Evolutionary conservation across 176 grass and related monocot species (phyloP), one percentile per base, ranked within the genome.

Genomic region (Oryza punctata): DNA sequence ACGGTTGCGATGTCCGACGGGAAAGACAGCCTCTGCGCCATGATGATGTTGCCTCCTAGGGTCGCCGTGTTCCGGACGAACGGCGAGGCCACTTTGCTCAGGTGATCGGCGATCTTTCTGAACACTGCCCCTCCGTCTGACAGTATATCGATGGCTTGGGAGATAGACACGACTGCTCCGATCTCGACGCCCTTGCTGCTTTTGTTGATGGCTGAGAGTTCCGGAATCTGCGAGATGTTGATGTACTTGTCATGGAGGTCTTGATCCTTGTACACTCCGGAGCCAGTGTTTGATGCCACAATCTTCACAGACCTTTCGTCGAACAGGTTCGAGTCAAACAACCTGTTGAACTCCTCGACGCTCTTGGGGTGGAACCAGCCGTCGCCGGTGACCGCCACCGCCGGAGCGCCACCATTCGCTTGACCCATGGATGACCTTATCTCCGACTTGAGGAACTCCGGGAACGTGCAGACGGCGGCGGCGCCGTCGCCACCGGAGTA

Each of bases 11-110:
- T 84, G 19, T 97, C 95, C 0, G 95, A 97, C 0, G 86, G 6
- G 16, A 97, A 97, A 18, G 24, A 47, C 23, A 83, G 65, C 30
- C 95, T 81, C 63, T 97, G 95, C 15, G 92, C 86, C 95, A 97
- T 97, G 27, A 97, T 69, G 28, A 94, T 67, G 80, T 97, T 97
- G 12, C 94, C 94, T 43, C 94, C 94, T 27, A 97, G 29, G 21
- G 90, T 97, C 49, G 90, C 94, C 7, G 83, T 97, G 83, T 97
- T 97, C 78, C 88, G 73, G 32, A 97, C 72, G 59, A 94, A 97
- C 2, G 88, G 90, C 1, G 94, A 71, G 46, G 92, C 92, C 23
- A 97, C 86, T 65, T 91, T 92, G 70, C 76, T 84, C 23, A 94
- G 85, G 78, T 97, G 94, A 81, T 83, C 78, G 37, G 92, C 90